Conservation (phyloP, 2,329 filamentous ascomycete species). For the Trichoderma arundinaceum region DNA sequence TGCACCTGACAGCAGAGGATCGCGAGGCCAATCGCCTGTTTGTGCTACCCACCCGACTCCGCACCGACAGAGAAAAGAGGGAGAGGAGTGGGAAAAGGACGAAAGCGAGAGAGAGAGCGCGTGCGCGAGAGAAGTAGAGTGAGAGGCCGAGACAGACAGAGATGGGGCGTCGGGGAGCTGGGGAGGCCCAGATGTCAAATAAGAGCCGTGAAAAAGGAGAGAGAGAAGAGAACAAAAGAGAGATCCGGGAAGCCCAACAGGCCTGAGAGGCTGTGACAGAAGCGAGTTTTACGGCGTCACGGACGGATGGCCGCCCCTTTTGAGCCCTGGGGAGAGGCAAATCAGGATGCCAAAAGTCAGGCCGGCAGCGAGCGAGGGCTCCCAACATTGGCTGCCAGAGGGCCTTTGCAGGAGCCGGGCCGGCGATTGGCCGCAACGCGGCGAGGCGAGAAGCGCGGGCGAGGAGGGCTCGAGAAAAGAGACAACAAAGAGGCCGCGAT, state of each 20-base stretch:
- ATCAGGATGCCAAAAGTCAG: constrained; percentile 8
- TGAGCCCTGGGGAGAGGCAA: constrained; percentile 29
- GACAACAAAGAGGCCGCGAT: constrained; percentile 35
- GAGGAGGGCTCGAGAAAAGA: constrained; percentile 39
- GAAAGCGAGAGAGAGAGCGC: not conserved
- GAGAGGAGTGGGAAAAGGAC: not conserved
- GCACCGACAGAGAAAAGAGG: constrained; percentile 3
- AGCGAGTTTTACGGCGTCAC: constrained; percentile 18
- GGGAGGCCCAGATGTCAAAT: too few species aligned
- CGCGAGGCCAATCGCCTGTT: constrained; percentile 10
- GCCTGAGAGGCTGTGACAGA: constrained; percentile 6
- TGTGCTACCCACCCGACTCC: constrained; percentile 24
- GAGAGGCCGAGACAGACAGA: not conserved
- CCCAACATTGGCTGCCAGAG: too few species aligned
- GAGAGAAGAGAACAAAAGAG: not conserved
- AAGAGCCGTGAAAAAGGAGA: not conserved
- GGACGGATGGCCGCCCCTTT: constrained; percentile 29
- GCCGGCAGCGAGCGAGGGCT: not conserved
- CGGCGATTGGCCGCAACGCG: constrained; percentile 7
- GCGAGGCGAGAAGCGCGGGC: constrained; percentile 1
- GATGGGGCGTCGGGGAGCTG: not conserved
- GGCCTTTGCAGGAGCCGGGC: not conserved
- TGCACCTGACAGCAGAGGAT: constrained; percentile 26
- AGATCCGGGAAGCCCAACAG: not conserved
- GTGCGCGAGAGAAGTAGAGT: not conserved